Conservation (phyloP, 352 stramenopile species). For the Thalassiosira livingstoniorum region DNA sequence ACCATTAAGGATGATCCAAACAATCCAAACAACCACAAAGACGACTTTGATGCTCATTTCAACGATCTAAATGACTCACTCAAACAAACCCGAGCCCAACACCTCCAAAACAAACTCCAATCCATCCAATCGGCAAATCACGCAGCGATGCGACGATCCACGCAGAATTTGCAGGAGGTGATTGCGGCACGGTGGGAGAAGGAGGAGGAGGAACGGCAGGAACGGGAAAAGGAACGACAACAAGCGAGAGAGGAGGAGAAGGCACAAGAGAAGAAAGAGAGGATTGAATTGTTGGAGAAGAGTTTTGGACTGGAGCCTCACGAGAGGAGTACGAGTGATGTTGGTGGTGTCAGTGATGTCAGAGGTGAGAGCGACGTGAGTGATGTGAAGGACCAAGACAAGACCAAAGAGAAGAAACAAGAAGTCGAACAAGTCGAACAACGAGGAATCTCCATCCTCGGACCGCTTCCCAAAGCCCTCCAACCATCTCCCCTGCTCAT, state of each 20-base stretch:
- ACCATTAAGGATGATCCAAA: too few species aligned
- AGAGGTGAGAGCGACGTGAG: neutral
- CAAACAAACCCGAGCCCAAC: too few species aligned
- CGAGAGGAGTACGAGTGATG: neutral
- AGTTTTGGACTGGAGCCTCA: neutral
- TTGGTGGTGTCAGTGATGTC: neutral
- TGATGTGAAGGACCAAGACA: neutral
- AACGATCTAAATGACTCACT: too few species aligned
- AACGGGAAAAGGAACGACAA: neutral
- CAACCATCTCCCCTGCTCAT: constrained; percentile 30
- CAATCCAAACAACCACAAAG: too few species aligned
- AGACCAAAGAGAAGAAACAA: neutral
- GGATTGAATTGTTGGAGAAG: neutral
- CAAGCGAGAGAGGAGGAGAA: neutral
- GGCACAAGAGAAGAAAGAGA: neutral
- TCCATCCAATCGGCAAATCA: too few species aligned
- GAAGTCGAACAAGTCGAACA: neutral
- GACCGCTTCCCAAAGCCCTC: neutral
- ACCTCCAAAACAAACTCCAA: too few species aligned
- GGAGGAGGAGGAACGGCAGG: neutral
- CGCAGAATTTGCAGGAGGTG: too few species aligned
- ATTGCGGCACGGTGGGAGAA: neutral
- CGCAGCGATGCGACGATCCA: too few species aligned
- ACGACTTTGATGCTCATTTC: too few species aligned
- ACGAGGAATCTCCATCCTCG: constrained; percentile 28